phyloP scores from a whole-genome alignment of 208 protist species.

The Acanthamoeba castellanii region DNA sequence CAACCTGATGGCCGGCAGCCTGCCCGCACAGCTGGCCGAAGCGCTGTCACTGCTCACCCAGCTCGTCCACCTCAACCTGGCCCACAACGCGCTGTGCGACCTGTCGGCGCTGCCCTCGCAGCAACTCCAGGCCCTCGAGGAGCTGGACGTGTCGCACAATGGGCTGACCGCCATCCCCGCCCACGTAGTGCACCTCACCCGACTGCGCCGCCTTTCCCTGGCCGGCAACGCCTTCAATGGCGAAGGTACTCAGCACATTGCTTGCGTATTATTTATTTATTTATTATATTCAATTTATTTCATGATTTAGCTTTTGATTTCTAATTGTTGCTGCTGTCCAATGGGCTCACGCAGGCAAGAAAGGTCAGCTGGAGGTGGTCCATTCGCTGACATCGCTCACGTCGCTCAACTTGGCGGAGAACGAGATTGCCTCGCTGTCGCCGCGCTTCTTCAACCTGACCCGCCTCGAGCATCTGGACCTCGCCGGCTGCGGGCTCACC shows the following conservation, averaged over 20 bases:
- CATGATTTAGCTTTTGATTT: background rate
- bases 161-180: background rate
- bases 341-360: background rate
- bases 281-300: too few species aligned
- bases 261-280: too few species aligned
- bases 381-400: background rate
- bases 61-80: constrained; percentile 16
- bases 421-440: background rate
- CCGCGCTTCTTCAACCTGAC: background rate
- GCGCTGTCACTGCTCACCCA: background rate
- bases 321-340: background rate
- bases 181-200: background rate
- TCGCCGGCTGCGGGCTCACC: background rate
- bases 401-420: background rate
- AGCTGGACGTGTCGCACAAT: constrained; percentile 10
- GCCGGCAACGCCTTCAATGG: constrained; percentile 21
- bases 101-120: constrained; percentile 10
- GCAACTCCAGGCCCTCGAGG: background rate
- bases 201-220: background rate
- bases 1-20: background rate
- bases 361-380: background rate
- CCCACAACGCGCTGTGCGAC: constrained; percentile 4
- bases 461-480: background rate
- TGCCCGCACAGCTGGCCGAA: background rate
- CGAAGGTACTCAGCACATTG: background rate